phyloP scores from a whole-genome alignment of 306 rosid species.

The Citrullus colocynthis region DNA sequence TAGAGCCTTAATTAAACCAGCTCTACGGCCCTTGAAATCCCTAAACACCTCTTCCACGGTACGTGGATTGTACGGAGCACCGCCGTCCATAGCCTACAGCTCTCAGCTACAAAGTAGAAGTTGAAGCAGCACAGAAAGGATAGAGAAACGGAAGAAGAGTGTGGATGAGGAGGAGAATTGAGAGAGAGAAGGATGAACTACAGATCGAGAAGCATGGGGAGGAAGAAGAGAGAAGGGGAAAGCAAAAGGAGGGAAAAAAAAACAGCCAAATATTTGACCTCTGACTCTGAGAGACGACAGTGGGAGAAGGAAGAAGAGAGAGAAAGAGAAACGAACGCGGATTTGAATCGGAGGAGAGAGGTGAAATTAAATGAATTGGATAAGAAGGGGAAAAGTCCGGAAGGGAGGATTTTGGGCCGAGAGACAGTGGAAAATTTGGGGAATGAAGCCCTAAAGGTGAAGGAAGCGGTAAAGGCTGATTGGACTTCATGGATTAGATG shows the following conservation, averaged over 20 bases:
- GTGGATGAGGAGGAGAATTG: background rate
- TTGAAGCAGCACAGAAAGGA: background rate
- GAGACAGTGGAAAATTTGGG: background rate
- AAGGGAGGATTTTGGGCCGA: background rate
- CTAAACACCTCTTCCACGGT: conserved; percentile 38
- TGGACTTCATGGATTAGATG: background rate
- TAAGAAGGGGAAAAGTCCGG: conserved; percentile 12
- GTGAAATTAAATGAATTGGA: conserved; percentile 16
- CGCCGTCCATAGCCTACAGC: conserved; percentile 18
- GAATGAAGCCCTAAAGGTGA: background rate
- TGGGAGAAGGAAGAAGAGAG: background rate
- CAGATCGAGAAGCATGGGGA: background rate
- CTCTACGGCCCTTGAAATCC: conserved; percentile 36
- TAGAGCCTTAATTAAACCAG: conserved; percentile 36
- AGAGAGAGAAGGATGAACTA: background rate
- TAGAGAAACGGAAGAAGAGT: background rate
- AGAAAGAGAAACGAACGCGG: conserved; percentile 1
- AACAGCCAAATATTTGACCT: conserved; percentile 7
- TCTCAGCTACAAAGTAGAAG: background rate
- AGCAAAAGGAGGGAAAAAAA: conserved; percentile 14
- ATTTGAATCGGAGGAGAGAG: conserved; percentile 13
- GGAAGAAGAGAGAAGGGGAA: background rate
- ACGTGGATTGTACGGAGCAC: conserved; percentile 29
- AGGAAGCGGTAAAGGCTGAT: background rate
- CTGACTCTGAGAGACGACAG: background rate